Evolutionary conservation across 768 basidiomycete genomes (phyloP), one percentile per base, ranked within the genome.

Genomic region (Pleurotus pulmonarius): DNA sequence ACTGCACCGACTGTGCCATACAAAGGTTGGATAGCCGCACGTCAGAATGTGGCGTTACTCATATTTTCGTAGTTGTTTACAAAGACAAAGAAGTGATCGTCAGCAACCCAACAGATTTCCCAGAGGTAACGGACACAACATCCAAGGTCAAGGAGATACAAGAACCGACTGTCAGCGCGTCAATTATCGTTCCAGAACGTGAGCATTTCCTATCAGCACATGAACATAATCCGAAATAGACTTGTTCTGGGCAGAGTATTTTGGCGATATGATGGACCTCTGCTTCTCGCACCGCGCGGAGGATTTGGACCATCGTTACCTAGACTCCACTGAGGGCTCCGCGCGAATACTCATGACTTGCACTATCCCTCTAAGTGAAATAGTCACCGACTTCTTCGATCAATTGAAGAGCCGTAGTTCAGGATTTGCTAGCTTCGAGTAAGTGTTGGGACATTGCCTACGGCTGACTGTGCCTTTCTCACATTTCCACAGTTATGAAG

Each of bases 1-100:
- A 99, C 97, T 9, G 90, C 94, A 3, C 97, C 97, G 1, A 94
- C 94, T 2, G 96, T 98, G 16, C 94, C 96, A 24, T 94, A 94
- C 70, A 90, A 92, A 76, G 72, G 94, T 91, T 53, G 57, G 71
- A 26, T 55, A 49, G 43, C 51, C 60, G 46, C 44, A 54, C 46
- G 56, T 51, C 24, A 47, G 57, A 45, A 24, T 18, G 13, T 34
- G 29, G 11, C 29, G 29, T 29, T 49, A 45, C 26, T 24, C 48
- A 55, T 57, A 57, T 54, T 38, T 46, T 43, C 39, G 44, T 60
- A 96, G 92, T 98, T 47, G 66, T 92, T 29, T 91, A 88, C 71
- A 81, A 75, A 61, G 84, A 86, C 49, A 78, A 70, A 13, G 82
- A 83, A 59, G 76, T 78, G 20, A 71, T 80, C 45, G 78, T 99